Conservation (phyloP, 208 protist species). For the Strigomonas galati region DNA sequence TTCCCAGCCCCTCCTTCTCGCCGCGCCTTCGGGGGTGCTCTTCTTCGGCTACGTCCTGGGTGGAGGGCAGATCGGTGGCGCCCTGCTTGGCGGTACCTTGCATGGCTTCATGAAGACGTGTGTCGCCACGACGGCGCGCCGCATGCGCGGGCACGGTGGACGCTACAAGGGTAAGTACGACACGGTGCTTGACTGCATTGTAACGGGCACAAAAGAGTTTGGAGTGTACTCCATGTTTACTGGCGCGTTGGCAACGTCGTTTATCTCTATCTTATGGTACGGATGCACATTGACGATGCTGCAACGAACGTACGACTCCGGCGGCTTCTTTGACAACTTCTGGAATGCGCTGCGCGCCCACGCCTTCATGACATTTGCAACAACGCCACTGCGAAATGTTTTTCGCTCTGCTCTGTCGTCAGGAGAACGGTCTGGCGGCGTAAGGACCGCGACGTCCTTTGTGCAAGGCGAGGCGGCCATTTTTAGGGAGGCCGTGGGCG, state of each 20-base stretch:
- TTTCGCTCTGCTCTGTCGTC: constrained; percentile 67
- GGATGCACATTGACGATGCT: constrained; percentile 61
- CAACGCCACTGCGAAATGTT: constrained; percentile 72
- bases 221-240: constrained; percentile 77
- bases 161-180: constrained; percentile 57
- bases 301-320: constrained; percentile 30
- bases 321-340: constrained; percentile 42
- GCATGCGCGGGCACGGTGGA: constrained; percentile 46
- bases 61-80: constrained; percentile 43
- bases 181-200: constrained; percentile 62
- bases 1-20: constrained; percentile 77
- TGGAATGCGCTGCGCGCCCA: constrained; percentile 73
- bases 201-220: constrained; percentile 49
- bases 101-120: constrained; percentile 58
- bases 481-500: constrained; percentile 62
- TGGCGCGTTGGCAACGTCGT: constrained; percentile 42
- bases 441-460: constrained; percentile 49
- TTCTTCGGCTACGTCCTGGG: constrained; percentile 76
- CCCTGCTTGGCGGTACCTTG: constrained; percentile 51
- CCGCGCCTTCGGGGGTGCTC: constrained; percentile 52
- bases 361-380: constrained; percentile 79
- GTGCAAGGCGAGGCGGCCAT: constrained; percentile 59
- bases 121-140: constrained; percentile 60
- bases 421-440: constrained; percentile 72
- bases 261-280: constrained; percentile 73